Evolutionary conservation across 2,329 filamentous ascomycete species (phyloP).

Genomic region (Paracorniculantispora psalliotae): DNA sequence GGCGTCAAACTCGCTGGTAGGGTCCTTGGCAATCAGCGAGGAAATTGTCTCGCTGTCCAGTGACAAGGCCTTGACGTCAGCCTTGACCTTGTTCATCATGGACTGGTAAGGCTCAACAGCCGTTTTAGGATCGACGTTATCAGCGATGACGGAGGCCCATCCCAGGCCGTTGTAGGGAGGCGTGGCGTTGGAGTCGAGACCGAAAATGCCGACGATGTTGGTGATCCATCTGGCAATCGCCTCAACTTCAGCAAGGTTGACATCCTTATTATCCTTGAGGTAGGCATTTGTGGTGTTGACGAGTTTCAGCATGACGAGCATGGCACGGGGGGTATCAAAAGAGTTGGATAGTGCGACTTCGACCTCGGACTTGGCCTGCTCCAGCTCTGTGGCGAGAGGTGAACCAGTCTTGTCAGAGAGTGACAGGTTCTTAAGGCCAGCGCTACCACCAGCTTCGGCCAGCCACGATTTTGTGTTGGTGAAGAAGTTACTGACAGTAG

Average conservation of each 20-base stretch:
- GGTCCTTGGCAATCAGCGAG: constrained; percentile 38
- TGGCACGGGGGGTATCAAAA: constrained; percentile 77
- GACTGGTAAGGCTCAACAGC: constrained; percentile 44
- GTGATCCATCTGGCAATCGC: constrained; percentile 73
- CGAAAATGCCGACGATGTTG: constrained; percentile 77
- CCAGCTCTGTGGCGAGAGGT: constrained; percentile 37
- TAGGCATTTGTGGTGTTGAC: constrained; percentile 71
- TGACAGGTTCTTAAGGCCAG: constrained; percentile 34
- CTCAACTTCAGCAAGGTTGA: constrained; percentile 45
- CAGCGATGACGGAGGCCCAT: constrained; percentile 43
- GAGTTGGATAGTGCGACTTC: constrained; percentile 68
- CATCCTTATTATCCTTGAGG: constrained; percentile 42
- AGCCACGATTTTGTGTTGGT: constrained; percentile 51
- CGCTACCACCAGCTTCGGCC: constrained; percentile 36
- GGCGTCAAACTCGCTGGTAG: constrained; percentile 42
- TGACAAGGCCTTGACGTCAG: constrained; percentile 42
- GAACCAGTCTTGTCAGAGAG: constrained; percentile 28
- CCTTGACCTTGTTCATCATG: constrained; percentile 41
- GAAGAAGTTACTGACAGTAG: constrained; percentile 65
- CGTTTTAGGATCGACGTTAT: constrained; percentile 38
- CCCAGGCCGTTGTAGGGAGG: constrained; percentile 53
- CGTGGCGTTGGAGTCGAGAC: constrained; percentile 61
- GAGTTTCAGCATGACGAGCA: constrained; percentile 72
- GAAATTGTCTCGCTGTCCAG: constrained; percentile 44
- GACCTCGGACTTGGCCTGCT: constrained; percentile 51